Base-by-base conservation (phyloP, 257 asterid genomes). In the Solanum bulbocastanum region DNA sequence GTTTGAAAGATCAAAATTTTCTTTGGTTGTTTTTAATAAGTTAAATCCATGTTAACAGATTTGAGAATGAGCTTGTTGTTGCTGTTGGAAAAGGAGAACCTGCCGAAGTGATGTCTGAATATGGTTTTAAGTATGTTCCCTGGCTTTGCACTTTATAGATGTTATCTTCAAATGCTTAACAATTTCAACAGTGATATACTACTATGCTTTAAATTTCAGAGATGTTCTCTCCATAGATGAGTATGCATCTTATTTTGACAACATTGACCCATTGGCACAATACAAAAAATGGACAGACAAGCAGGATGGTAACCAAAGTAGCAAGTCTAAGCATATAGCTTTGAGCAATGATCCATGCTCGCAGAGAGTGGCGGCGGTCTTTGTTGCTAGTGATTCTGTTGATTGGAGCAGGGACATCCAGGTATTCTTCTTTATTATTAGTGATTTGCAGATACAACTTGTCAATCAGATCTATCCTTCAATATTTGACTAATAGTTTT, bases 391-490 rank as follows among this genome's bases (percentile, higher is more conserved):
- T 36, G 99, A 97, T 90, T 93, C 99, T 42, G 92, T 97, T 88
- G 99, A 97, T 92, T 97, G 99, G 99, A 93, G 98, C 93, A 92
- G 98, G 92, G 99, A 96, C 84, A 93, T 96, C 88, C 99, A 97
- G 99, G 99, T 94, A 74, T 83, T 88, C 37, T 85, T 56, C 56
- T 33, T 86, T 39, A 20, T 49, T 33, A 14, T 39, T 25, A 78
- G 37, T 40, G 36, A 40, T 39, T 78, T 78, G 60, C 33, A 78
- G 62, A n/a, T n/a, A n/a, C 84, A n/a, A 76, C 15, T 40, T 78
- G 35, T 40, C 36, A 78, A 40, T 33, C 84, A 78, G 84, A 78
- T 78, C 0, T 40, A 11, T 76, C 60, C 60, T 40, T 78, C 84
- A 76, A 13, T 76, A 40, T 14, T 23, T 76, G 60, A 23, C 36